phyloP scores from a whole-genome alignment of 2,329 filamentous ascomycete species.

The Elsinoe ampelina region DNA sequence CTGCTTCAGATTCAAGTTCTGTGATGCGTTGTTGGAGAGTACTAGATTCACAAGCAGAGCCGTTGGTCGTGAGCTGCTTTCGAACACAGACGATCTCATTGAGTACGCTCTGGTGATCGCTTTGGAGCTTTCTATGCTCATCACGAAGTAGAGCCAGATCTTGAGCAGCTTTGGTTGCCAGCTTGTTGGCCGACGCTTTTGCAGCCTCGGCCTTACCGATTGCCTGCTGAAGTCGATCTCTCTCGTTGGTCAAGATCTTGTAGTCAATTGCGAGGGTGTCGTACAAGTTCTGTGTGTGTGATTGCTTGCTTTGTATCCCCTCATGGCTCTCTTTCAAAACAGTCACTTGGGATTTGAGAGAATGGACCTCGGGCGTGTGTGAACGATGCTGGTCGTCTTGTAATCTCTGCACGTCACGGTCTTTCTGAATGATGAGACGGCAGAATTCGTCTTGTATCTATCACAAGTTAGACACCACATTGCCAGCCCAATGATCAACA shows the following conservation, averaged over 20 bases:
- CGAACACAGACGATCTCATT: constrained; percentile 2
- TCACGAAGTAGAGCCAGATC: not conserved
- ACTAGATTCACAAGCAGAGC: not conserved
- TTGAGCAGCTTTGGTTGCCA: not conserved
- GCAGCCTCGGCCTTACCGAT: not conserved
- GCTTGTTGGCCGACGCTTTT: not conserved
- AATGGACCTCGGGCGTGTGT: not conserved
- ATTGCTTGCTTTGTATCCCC: not conserved
- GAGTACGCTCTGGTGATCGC: not conserved
- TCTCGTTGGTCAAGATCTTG: constrained; percentile 1
- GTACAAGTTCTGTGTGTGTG: not conserved
- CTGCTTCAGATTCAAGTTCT: not conserved
- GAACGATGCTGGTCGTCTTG: not conserved
- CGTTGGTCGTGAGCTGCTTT: not conserved
- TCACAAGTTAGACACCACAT: not conserved
- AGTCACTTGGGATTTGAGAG: not conserved
- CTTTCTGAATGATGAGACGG: constrained; percentile 9
- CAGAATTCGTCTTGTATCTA: not conserved
- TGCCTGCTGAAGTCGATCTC: constrained; percentile 7
- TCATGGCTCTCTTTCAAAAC: not conserved
- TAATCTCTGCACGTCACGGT: constrained; percentile 16
- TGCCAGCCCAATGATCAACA: not conserved
- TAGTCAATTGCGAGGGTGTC: not conserved
- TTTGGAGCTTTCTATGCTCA: not conserved
- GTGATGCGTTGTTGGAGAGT: constrained; percentile 8